Evolutionary conservation across 73 alveolate species (phyloP).

Genomic region (Paraurostyla sp.): DNA sequence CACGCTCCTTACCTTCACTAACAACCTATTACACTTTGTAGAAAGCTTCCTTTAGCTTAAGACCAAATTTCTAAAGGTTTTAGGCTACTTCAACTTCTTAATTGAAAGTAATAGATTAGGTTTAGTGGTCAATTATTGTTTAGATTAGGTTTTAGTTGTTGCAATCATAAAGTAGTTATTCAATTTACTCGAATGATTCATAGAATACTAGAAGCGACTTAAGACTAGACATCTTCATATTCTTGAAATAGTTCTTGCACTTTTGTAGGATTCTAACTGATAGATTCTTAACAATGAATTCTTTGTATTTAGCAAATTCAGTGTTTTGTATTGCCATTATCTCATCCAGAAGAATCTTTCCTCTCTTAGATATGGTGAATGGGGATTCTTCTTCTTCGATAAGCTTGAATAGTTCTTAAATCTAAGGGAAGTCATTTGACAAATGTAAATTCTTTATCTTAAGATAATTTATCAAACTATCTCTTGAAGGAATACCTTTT

Average conservation of each 20-base stretch:
- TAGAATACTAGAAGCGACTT: constrained; percentile 30
- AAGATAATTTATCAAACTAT: constrained; percentile 28
- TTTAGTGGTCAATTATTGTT: constrained; percentile 18
- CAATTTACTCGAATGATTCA: constrained; percentile 10
- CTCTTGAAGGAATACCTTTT: constrained; percentile 60
- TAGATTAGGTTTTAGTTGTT: constrained; percentile 31
- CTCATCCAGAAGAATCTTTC: background rate
- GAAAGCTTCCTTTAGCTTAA: constrained; percentile 38
- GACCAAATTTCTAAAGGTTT: constrained; percentile 40
- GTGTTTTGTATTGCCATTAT: background rate
- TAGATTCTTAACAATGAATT: constrained; percentile 33
- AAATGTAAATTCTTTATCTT: constrained; percentile 54
- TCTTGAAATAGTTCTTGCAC: constrained; percentile 61
- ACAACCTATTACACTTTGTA: background rate
- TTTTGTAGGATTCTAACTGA: constrained; percentile 52
- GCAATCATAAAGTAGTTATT: constrained; percentile 42
- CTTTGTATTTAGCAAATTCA: constrained; percentile 16
- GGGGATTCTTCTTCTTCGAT: constrained; percentile 67
- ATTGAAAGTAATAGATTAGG: constrained; percentile 46
- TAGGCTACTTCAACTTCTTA: constrained; percentile 53
- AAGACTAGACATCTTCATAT: constrained; percentile 42
- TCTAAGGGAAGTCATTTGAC: constrained; percentile 13
- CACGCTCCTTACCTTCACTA: constrained; percentile 56
- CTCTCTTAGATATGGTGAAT: constrained; percentile 40
- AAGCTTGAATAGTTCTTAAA: constrained; percentile 43